phyloP scores from a whole-genome alignment of 345 rosid species.

The Clausena lansium region DNA sequence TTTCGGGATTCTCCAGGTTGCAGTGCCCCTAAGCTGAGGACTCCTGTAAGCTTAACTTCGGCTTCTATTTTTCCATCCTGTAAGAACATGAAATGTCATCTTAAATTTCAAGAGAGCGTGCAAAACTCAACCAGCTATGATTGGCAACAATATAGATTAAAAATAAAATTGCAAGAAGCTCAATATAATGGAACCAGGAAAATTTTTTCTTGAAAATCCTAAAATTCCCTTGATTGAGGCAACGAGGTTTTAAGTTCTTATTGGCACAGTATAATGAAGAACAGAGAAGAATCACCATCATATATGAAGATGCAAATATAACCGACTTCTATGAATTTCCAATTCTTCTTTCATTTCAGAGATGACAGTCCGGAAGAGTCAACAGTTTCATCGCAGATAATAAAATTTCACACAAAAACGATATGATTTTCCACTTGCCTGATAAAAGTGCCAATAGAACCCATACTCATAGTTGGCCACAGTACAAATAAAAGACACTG shows the following conservation, averaged over 20 bases:
- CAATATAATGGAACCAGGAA: neutral
- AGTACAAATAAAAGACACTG: conserved; percentile 79
- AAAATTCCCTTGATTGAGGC: neutral
- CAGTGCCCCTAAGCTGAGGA: conserved; percentile 89
- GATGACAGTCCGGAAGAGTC: neutral
- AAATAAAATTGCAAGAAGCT: neutral
- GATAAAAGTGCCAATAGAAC: conserved; percentile 93
- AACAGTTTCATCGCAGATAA: neutral
- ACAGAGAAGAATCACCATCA: neutral
- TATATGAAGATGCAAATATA: neutral
- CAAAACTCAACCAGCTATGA: neutral
- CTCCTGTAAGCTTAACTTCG: conserved; percentile 87
- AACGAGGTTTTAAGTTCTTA: neutral
- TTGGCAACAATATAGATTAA: neutral
- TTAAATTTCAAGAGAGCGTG: neutral
- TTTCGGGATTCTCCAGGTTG: conserved; percentile 86
- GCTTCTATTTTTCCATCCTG: conserved; percentile 97
- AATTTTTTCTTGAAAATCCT: neutral
- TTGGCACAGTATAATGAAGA: neutral
- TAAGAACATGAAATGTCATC: conserved; percentile 14
- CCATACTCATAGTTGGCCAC: conserved; percentile 94
- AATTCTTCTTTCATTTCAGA: neutral
- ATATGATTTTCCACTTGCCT: conserved; percentile 46
- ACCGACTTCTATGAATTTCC: neutral
- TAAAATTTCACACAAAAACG: conserved; percentile 8